Evolutionary conservation across 2,329 filamentous ascomycete genomes (phyloP).

Genomic region (Aspergillus novofumigatus): DNA sequence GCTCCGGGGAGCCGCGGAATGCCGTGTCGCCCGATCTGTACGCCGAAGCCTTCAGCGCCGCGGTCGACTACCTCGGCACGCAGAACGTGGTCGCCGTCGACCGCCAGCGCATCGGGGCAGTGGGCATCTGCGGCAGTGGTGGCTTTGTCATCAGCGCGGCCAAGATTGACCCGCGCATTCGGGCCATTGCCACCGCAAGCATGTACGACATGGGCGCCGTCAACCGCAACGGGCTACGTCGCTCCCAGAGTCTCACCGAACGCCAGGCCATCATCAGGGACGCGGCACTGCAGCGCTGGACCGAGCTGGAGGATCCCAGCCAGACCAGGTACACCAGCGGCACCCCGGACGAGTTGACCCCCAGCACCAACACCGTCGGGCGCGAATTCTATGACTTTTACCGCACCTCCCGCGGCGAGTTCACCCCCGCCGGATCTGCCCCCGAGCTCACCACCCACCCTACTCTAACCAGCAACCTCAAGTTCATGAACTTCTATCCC

Average conservation of each 20-base stretch:
- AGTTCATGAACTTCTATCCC: conserved; percentile 28
- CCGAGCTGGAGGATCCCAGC: no score
- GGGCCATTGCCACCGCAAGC: conserved; percentile 15
- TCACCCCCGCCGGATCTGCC: no score
- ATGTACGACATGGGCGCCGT: conserved; percentile 13
- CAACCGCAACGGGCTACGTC: conserved; percentile 8
- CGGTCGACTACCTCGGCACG: conserved; percentile 23
- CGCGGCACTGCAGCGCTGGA: conserved; percentile 14
- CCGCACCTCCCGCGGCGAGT: conserved; percentile 20
- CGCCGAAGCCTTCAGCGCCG: conserved; percentile 22
- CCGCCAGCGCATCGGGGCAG: conserved; percentile 21
- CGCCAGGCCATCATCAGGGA: conserved; percentile 11
- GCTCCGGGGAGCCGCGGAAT: conserved; percentile 21
- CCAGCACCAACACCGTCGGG: conserved; percentile 14
- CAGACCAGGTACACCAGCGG: conserved; percentile 5
- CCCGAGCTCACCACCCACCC: conserved; percentile 23
- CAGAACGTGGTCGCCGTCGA: conserved; percentile 15
- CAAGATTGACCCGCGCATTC: conserved; percentile 25
- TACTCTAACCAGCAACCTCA: conserved; percentile 24
- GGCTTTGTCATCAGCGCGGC: conserved; percentile 31
- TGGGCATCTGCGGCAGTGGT: conserved; percentile 27
- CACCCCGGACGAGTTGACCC: conserved; percentile 19
- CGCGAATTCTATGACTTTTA: conserved; percentile 33
- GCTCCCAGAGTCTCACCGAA: conserved; percentile 9
- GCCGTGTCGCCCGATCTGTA: conserved; percentile 19